Base-by-base conservation (phyloP, 2,329 filamentous ascomycete species). In the Apiospora malaysiana region DNA sequence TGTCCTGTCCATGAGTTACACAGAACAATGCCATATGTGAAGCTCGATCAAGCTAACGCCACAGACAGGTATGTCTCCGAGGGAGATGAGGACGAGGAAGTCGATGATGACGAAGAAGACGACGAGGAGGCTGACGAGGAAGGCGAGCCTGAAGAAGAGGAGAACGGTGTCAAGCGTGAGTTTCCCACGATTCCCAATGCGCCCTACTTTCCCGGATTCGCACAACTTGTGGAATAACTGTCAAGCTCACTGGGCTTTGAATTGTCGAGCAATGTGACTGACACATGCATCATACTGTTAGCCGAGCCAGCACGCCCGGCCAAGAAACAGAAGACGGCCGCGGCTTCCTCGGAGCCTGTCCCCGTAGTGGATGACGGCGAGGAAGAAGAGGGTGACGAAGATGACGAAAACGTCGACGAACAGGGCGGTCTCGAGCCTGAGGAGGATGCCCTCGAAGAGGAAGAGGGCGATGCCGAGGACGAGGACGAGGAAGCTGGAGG, bases 141-240 rank as follows among this genome's bases (percentile, higher is more conserved):
- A 14, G 76, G 27, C 45, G 78, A 79, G 21, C 75, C 76, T 27
- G 73, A 73, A 18, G 77, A 77, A 47, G 76, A 75, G 32, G 77
- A 77, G 59, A 79, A 79, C 71, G 77, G 76, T 47, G 78, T 78
- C 47, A 76, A 78, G 71, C 74, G 78, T 80, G 73, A 77, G 78
- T 75, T 23, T 9, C 10, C 37, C 25, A n/a, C 16, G 10, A 23
- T 23, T 32, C 46, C n/a, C 37, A 12, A 63, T 59, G 49, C n/a
- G 27, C 23, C 12, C 32, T 49, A 16, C 1, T 9, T 6, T 37
- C 4, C 56, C 9, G 12, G 56, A 40, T n/a, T 21, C 32, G 56
- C 56, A 32, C 56, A 23, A 32, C 56, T n/a, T 9, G 56, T 14
- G 23, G 32, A 40, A 21, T 14, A n/a, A 32, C 21, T 7, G n/a